These are phyloP conservation scores for Coelastrella sp. DNA, from an alignment of 139 green algal genomes.

Conservation along the genomic window DNA sequence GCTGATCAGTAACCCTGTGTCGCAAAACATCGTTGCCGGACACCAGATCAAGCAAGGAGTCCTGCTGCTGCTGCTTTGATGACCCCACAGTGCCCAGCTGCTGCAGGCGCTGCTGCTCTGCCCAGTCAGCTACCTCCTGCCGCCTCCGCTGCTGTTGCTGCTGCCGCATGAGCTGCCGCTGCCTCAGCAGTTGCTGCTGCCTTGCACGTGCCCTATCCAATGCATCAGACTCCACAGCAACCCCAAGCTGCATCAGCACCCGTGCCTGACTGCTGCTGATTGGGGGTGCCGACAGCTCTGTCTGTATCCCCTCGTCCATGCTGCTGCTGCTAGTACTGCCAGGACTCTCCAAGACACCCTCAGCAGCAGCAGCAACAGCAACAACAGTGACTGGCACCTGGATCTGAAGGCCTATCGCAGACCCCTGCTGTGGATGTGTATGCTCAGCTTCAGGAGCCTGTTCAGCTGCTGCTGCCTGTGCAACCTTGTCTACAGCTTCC, in stretches of 20 bases:
- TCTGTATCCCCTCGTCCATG: no score
- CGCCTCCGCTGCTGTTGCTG: not conserved
- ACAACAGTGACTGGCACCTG: no score
- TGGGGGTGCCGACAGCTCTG: no score
- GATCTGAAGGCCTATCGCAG: no score
- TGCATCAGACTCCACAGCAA: not conserved
- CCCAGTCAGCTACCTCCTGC: not conserved
- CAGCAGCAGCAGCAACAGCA: no score
- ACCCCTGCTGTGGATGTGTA: no score
- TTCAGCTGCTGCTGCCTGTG: constrained; percentile 18
- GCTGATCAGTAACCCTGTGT: not conserved
- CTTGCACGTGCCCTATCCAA: not conserved
- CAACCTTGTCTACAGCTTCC: not conserved
- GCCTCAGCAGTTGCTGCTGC: constrained; percentile 25
- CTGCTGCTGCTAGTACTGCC: no score
- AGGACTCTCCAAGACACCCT: not conserved
- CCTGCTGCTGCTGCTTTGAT: not conserved
- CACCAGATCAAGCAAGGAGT: not conserved
- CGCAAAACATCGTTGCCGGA: not conserved
- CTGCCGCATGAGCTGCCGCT: constrained; percentile 11
- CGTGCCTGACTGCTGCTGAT: no score
- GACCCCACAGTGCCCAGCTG: not conserved
- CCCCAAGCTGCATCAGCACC: no score
- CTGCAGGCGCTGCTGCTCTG: not conserved
- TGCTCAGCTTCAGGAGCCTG: no score